These are phyloP conservation scores for Xylariaceae sp. DNA, from an alignment of 2,329 filamentous ascomycete species.

Conservation along the genomic window DNA sequence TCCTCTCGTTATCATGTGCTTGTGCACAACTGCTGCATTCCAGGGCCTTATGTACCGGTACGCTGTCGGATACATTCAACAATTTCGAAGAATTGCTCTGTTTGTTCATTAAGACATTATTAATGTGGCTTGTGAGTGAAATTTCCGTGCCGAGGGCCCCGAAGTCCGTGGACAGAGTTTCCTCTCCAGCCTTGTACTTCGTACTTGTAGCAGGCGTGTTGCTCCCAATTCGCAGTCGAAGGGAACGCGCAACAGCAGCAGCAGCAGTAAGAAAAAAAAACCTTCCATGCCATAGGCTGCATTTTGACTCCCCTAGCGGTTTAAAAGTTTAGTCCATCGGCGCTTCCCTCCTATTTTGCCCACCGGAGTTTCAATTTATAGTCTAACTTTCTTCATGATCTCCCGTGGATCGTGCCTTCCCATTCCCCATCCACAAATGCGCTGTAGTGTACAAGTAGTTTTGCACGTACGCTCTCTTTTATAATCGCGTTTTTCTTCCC, in stretches of 20 bases:
- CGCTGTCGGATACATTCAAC: not conserved
- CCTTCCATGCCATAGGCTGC: constrained; percentile 5
- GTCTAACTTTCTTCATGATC: constrained; percentile 27
- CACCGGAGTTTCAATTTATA: constrained; percentile 10
- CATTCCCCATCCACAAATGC: constrained; percentile 21
- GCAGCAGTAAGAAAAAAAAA: not conserved
- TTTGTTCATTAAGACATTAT: not conserved
- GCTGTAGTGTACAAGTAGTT: constrained; percentile 6
- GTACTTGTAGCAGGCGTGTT: not conserved
- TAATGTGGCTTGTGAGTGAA: constrained; percentile 7
- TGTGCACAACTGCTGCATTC: too few relatives aligned
- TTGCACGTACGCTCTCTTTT: constrained; percentile 13
- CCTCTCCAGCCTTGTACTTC: constrained; percentile 3
- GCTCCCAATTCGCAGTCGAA: not conserved
- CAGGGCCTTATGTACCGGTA: not conserved
- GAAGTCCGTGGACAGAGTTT: constrained; percentile 16
- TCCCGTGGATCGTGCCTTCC: constrained; percentile 29
- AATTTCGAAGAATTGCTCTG: not conserved
- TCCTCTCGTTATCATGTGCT: too few relatives aligned
- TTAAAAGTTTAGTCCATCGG: constrained; percentile 2
- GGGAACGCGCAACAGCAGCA: not conserved
- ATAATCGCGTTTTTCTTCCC: constrained; percentile 19
- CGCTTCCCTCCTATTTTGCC: constrained; percentile 11
- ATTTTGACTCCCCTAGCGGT: constrained; percentile 3
- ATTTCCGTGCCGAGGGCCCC: constrained; percentile 20